Evolutionary conservation across 148 eudicot genomes (phyloP).

Genomic region (Cornus suecica): DNA sequence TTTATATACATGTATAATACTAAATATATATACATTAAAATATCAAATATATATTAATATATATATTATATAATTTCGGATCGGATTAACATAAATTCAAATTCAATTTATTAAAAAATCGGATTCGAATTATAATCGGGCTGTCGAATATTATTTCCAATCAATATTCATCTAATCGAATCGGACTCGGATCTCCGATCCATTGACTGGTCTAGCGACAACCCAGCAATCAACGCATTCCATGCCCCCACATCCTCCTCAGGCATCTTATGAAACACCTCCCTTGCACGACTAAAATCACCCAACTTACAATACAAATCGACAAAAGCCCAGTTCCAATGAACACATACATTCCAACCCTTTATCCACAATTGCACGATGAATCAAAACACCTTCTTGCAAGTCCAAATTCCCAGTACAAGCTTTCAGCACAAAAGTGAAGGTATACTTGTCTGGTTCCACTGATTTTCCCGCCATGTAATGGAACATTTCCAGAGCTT

Average conservation of each 20-base stretch:
- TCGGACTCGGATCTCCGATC: too few species aligned
- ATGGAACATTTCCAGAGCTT: constrained; percentile 44
- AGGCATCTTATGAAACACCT: constrained; percentile 66
- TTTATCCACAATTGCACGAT: constrained; percentile 34
- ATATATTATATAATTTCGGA: too few species aligned
- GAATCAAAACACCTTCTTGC: constrained; percentile 45
- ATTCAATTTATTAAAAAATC: too few species aligned
- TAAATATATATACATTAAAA: too few species aligned
- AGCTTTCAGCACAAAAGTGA: constrained; percentile 60
- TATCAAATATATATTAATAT: too few species aligned
- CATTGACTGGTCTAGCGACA: too few species aligned
- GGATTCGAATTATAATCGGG: too few species aligned
- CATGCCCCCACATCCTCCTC: constrained; percentile 57
- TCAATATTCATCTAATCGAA: too few species aligned
- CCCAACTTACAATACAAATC: constrained; percentile 67
- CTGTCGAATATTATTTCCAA: too few species aligned
- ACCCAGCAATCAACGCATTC: constrained; percentile 69
- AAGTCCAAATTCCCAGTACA: constrained; percentile 50
- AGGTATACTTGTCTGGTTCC: constrained; percentile 62
- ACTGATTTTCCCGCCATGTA: constrained; percentile 29
- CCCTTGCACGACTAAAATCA: constrained; percentile 35
- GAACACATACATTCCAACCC: constrained; percentile 45
- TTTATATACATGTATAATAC: too few species aligned
- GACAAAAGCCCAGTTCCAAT: constrained; percentile 59
- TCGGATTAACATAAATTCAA: too few species aligned